Base-by-base conservation (phyloP, 2,329 filamentous ascomycete species). In the Huntiella moniliformis region DNA sequence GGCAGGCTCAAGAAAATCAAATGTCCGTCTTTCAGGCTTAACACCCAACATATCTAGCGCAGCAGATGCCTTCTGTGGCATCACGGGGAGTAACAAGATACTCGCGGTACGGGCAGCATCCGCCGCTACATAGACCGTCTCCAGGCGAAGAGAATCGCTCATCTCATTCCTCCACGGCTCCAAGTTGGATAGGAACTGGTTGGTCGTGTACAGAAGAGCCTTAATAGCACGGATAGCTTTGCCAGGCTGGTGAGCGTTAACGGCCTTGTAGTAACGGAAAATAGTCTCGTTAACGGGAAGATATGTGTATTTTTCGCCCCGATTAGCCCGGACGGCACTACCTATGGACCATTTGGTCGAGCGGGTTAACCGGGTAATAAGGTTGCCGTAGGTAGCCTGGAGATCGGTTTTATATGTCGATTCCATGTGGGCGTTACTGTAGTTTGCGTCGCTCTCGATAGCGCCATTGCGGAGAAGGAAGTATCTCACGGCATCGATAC, bases 71-170 rank as follows among this genome's bases (percentile, higher is more conserved):
- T 92, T 93, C 36, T 65, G 67, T 0, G 91, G 91, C 71, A 98
- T 93, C 56, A 87, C 83, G 1, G 91, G 86, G 60, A 94, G 87
- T 38, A 98, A 65, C 40, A 96, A 66, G 53, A 98, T 94, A 11
- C 79, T 84, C 1, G 70, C 67, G 17, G 95, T 74, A 34, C 91
- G 79, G 40, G 95, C 59, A 4, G 80, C 73, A 61, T 98, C 91
- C 6, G 78, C 73, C 38, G 70, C 67, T 38, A 80, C 68, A 58
- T 74, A 95, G 22, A 98, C 67, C 34, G 72, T 69, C 53, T 68
- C 65, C 52, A 78, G 53, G 2, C 58, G 53, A 36, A 64, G 70
- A 33, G 38, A 18, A 12, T 16, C 28, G 18, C 31, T 22, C 63
- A 63, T 13, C 73, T 58, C 35, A 28, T 39, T 43, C 3, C 63